Percentiles rank a stretch among this genome's conserved stretches.
phyloP scores from a whole-genome alignment of 139 green algal species.

The Chara braunii region DNA sequence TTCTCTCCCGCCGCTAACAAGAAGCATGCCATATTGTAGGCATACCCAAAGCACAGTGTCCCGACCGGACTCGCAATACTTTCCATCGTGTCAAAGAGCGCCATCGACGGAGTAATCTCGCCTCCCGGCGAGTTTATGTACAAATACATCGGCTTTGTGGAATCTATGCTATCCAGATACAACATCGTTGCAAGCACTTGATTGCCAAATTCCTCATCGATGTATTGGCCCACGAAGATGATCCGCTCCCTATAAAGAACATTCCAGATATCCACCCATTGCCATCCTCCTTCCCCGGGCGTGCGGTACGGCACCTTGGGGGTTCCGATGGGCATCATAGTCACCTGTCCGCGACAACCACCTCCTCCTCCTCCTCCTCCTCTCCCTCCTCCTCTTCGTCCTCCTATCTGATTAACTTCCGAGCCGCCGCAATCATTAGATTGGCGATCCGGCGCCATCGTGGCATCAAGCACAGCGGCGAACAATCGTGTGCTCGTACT shows the following conservation, averaged over 20 bases:
- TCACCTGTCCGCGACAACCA: slow-evolving; percentile 25
- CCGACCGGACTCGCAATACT: slow-evolving; percentile 79
- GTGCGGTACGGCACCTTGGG: slow-evolving; percentile 75
- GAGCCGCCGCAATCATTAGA: too few relatives aligned
- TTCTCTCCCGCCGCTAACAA: not conserved
- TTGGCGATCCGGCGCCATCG: too few relatives aligned
- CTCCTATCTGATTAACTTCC: too few relatives aligned
- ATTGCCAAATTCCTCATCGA: slow-evolving; percentile 84
- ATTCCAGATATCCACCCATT: slow-evolving; percentile 94
- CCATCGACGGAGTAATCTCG: slow-evolving; percentile 76
- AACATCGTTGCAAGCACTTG: slow-evolving; percentile 84
- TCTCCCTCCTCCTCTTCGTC: too few relatives aligned
- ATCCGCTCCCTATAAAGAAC: slow-evolving; percentile 83
- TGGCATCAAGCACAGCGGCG: too few relatives aligned
- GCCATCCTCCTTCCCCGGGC: slow-evolving; percentile 62
- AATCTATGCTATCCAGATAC: slow-evolving; percentile 76
- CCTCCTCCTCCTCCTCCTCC: too few relatives aligned
- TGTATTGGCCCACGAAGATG: slow-evolving; percentile 73
- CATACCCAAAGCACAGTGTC: slow-evolving; percentile 90
- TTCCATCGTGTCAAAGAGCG: slow-evolving; percentile 95
- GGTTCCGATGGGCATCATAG: slow-evolving; percentile 79
- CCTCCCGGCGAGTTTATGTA: slow-evolving; percentile 86
- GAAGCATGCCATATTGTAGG: slow-evolving; percentile 74
- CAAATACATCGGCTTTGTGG: slow-evolving; percentile 69
- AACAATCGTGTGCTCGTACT: too few relatives aligned